Percentiles rank a stretch among this genome's conserved stretches.
phyloP scores from a whole-genome alignment of 2,329 filamentous ascomycete species.

The Pseudonectria buxi region DNA sequence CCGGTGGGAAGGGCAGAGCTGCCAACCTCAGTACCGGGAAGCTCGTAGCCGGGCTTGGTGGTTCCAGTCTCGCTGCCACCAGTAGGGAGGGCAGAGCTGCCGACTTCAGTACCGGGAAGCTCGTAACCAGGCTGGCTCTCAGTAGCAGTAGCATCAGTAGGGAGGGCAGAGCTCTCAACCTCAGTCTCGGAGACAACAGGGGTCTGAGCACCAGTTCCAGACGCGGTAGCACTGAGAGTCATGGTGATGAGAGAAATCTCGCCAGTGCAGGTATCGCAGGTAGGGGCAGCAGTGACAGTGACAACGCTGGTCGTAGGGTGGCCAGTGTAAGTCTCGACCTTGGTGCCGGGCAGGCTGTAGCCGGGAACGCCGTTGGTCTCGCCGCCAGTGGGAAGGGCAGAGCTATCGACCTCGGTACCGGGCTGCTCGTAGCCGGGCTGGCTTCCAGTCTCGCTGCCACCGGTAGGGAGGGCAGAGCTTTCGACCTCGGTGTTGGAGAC shows the following conservation, averaged over 20 bases:
- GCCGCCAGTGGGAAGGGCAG: slow-evolving; percentile 8
- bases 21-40: neutral
- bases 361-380: neutral
- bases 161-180: slow-evolving; percentile 3
- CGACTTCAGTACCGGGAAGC: neutral
- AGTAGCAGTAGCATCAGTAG: neutral
- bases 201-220: neutral
- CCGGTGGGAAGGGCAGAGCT: neutral
- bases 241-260: slow-evolving; percentile 8
- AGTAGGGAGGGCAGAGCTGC: neutral
- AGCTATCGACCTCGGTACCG: slow-evolving; percentile 7
- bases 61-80: too few relatives aligned
- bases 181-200: slow-evolving; percentile 1
- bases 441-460: neutral
- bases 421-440: neutral
- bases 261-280: slow-evolving; percentile 4
- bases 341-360: slow-evolving; percentile 1
- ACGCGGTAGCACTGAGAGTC: slow-evolving; percentile 1
- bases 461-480: slow-evolving; percentile 2
- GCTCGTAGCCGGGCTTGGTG: neutral
- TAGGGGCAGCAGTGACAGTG: slow-evolving; percentile 5
- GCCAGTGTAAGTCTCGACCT: neutral
- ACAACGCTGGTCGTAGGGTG: slow-evolving; percentile 7
- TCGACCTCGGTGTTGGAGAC: slow-evolving; percentile 2
- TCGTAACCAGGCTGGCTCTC: slow-evolving; percentile 1